Base-by-base conservation (phyloP, 2,329 filamentous ascomycete genomes). In the Pezicula neosporulosa region DNA sequence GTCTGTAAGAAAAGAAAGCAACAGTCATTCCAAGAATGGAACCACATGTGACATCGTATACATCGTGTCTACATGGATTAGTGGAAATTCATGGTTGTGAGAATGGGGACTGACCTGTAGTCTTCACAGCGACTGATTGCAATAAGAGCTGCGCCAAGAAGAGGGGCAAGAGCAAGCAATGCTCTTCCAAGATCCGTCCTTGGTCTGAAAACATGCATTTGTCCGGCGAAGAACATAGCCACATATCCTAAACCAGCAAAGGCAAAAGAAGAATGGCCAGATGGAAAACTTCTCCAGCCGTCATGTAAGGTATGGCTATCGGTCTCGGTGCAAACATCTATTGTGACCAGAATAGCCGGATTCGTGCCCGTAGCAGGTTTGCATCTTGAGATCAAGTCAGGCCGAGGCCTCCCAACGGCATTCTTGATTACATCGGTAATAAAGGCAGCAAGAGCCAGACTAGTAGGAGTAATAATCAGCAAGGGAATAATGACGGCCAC, bases 351-450 rank as follows among this genome's bases (percentile, higher is more conserved):
- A 4, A 70, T 67, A 49, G 79, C 63, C 6, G 64, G 65, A 38
- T 77, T 72, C 2, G 80, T 81, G 33, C 69, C 73, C 0, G 64
- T 30, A 0, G 63, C 72, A 1, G 94, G 92, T 57, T 88, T 85
- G 71, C 94, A 99, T 36, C 94, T 85, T n/a, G 87, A 84, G 39
- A 97, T 82, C 35, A 97, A 74, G 69, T 97, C 93, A 4, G 93
- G 93, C 6, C 93, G 82, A 28, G 83, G 83, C 58, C 84, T 81
- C 57, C 83, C 83, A 54, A 82, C 84, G 44, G 84, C 72, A 63
- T 86, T 96, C 71, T 99, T 99, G 65, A 97, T 78, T 27, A 93
- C 74, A 66, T 97, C 92, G 42, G 94, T 97, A 41, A 97, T 75
- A 68, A 97, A 87, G 6, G 83, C 81, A 0, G 90, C 87, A 46